Conservation (phyloP, 2,329 filamentous ascomycete species). For the Neonectria punicea region DNA sequence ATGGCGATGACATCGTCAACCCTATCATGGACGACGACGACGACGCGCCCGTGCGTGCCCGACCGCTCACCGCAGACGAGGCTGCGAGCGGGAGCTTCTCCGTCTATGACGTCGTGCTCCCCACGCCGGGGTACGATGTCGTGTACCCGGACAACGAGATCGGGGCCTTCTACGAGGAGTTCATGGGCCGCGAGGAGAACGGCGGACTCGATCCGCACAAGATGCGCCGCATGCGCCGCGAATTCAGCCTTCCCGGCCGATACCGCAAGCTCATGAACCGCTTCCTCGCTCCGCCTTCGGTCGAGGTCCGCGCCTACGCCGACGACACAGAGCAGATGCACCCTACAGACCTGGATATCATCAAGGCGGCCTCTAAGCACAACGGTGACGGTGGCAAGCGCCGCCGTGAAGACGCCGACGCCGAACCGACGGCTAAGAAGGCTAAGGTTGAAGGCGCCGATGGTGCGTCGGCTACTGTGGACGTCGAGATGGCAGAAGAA, state of each 20-base stretch:
- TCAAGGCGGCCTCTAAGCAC: conserved; percentile 56
- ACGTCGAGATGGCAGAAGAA: conserved; percentile 32
- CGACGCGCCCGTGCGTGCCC: conserved; percentile 66
- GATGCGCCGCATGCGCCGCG: conserved; percentile 88
- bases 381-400: conserved; percentile 34
- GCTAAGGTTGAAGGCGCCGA: conserved; percentile 37
- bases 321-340: conserved; percentile 85
- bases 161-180: conserved; percentile 83
- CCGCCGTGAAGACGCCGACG: conserved; percentile 29
- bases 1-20: conserved; percentile 59
- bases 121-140: conserved; percentile 91
- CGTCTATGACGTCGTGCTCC: conserved; percentile 90
- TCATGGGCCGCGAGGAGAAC: conserved; percentile 85
- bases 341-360: conserved; percentile 82
- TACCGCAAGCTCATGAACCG: conserved; percentile 87
- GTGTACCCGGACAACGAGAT: conserved; percentile 86
- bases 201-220: conserved; percentile 83
- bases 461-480: conserved; percentile 7
- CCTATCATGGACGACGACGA: conserved; percentile 53
- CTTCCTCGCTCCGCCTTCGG: conserved; percentile 72
- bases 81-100: conserved; percentile 78
- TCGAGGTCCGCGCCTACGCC: conserved; percentile 76
- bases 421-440: conserved; percentile 39
- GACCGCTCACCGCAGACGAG: conserved; percentile 80
- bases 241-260: conserved; percentile 87